Conservation (phyloP, 257 asterid genomes). For the Nicotiana noctiflora region DNA sequence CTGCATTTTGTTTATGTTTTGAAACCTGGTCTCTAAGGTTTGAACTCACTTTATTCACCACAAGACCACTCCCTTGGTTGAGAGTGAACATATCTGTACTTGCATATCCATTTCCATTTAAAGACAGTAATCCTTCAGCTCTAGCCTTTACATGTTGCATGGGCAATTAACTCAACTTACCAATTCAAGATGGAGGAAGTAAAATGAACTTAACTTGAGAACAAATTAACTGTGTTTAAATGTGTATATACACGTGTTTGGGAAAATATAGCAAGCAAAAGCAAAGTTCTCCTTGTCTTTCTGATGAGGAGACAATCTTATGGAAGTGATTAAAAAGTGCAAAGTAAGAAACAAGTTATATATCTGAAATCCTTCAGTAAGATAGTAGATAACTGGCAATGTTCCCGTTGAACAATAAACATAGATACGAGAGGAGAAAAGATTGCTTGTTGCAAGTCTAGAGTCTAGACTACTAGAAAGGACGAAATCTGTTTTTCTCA, state of each 20-base stretch:
- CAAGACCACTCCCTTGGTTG: too few species aligned
- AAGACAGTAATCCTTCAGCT: not conserved
- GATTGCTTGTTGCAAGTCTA: not conserved
- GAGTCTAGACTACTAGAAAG: not conserved
- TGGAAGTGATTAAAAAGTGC: not conserved
- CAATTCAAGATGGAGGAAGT: not conserved
- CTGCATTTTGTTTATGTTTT: too few species aligned
- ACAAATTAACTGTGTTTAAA: not conserved
- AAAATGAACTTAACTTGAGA: not conserved
- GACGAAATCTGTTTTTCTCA: not conserved
- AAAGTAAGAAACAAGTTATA: not conserved
- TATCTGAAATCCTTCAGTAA: not conserved
- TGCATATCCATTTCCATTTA: not conserved
- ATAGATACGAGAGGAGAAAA: not conserved
- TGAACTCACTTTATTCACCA: too few species aligned
- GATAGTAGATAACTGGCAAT: not conserved
- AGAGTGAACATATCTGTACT: not conserved
- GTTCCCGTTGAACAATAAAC: not conserved
- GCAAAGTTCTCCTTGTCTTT: not conserved
- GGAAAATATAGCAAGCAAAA: too few species aligned
- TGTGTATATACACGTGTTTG: too few species aligned
- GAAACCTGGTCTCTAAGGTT: too few species aligned
- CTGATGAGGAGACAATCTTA: not conserved
- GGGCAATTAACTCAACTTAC: not conserved
- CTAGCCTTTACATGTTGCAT: not conserved